phyloP scores from a whole-genome alignment of 176 grass and related monocot genomes.

The Phyllostachys edulis region DNA sequence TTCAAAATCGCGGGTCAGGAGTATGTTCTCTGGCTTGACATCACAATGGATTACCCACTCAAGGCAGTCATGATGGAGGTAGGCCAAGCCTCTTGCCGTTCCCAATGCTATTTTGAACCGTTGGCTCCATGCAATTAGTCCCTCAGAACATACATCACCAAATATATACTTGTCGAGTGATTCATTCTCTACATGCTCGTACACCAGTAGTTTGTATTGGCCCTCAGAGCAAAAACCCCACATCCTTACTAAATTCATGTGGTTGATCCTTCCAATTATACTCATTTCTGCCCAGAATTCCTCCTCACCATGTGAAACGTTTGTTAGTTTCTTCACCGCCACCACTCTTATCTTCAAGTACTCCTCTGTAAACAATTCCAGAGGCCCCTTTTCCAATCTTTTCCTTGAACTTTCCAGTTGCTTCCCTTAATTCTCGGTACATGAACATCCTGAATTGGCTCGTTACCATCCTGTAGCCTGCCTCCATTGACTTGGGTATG shows the following conservation, averaged over 20 bases:
- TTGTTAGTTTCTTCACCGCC: slow-evolving; percentile 62
- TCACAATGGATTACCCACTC: slow-evolving; percentile 87
- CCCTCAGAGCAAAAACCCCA: slow-evolving; percentile 55
- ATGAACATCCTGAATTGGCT: slow-evolving; percentile 68
- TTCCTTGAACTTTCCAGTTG: slow-evolving; percentile 67
- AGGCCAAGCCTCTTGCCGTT: slow-evolving; percentile 58
- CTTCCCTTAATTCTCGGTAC: slow-evolving; percentile 52
- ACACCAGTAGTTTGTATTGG: slow-evolving; percentile 51
- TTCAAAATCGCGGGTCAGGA: slow-evolving; percentile 64
- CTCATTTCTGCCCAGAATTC: slow-evolving; percentile 59
- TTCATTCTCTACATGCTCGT: slow-evolving; percentile 66
- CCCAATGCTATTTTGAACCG: slow-evolving; percentile 74
- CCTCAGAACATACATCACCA: slow-evolving; percentile 34
- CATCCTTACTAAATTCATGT: slow-evolving; percentile 69
- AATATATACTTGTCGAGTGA: slow-evolving; percentile 70
- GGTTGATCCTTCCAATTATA: slow-evolving; percentile 61
- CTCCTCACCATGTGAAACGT: slow-evolving; percentile 50
- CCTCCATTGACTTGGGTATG: slow-evolving; percentile 49
- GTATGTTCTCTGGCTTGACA: slow-evolving; percentile 79
- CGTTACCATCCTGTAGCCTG: slow-evolving; percentile 61
- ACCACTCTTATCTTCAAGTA: slow-evolving; percentile 59
- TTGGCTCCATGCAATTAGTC: slow-evolving; percentile 52
- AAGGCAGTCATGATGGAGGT: slow-evolving; percentile 83
- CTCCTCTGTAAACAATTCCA: slow-evolving; percentile 63
- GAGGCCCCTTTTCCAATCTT: slow-evolving; percentile 70